These are phyloP conservation scores for Parmelia sp. DNA, from an alignment of 495 filamentous ascomycete genomes.

Conservation along the genomic window DNA sequence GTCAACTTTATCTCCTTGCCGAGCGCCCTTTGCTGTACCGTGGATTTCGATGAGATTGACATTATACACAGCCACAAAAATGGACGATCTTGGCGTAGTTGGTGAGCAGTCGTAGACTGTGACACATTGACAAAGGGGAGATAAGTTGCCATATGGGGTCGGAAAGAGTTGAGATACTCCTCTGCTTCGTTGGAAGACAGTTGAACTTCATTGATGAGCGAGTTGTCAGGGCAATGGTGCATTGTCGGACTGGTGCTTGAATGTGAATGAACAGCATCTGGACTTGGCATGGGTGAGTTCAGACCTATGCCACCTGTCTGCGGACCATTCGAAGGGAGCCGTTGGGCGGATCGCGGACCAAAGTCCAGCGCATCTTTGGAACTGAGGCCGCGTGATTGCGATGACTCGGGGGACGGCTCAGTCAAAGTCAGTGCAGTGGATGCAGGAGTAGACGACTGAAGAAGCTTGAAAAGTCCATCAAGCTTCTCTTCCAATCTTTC, in stretches of 20 bases:
- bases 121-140: constrained; percentile 45
- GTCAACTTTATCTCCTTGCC: constrained; percentile 37
- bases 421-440: background rate
- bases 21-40: constrained; percentile 33
- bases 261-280: background rate
- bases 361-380: background rate
- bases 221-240: background rate
- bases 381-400: background rate
- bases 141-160: constrained; percentile 35
- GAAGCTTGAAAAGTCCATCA: constrained; percentile 43
- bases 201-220: background rate
- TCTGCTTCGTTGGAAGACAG: constrained; percentile 34
- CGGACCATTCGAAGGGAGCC: background rate
- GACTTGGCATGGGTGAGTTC: background rate
- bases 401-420: background rate
- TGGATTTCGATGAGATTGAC: constrained; percentile 34
- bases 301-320: background rate
- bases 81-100: constrained; percentile 42
- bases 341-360: background rate
- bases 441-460: constrained; percentile 19
- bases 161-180: constrained; percentile 36
- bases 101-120: constrained; percentile 37
- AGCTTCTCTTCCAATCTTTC: constrained; percentile 47
- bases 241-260: constrained; percentile 2
- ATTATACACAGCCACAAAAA: constrained; percentile 53